Evolutionary conservation across 345 rosid genomes (phyloP).

Genomic region (Salix brachista): DNA sequence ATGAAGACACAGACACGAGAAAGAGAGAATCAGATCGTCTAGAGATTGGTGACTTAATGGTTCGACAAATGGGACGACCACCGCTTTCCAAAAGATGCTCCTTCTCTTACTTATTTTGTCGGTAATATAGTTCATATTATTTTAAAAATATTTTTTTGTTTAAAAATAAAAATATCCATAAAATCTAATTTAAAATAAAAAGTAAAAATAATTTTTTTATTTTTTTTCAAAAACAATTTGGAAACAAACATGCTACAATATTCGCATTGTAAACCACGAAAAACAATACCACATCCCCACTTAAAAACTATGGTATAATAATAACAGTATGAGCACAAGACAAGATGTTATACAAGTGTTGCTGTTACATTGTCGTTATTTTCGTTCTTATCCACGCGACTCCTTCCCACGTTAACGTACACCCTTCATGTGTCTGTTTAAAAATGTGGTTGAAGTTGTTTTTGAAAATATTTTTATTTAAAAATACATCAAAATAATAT

Average conservation of each 20-base stretch:
- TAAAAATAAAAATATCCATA: too few relatives aligned
- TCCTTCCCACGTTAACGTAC: not conserved
- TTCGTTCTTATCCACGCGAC: not conserved
- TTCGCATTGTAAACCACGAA: slow-evolving; percentile 44
- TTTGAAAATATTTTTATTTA: too few relatives aligned
- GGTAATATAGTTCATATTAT: too few relatives aligned
- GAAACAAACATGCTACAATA: not conserved
- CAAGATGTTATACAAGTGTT: not conserved
- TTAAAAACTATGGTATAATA: slow-evolving; percentile 8
- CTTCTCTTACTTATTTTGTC: slow-evolving; percentile 1
- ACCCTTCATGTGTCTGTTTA: not conserved
- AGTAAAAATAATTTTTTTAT: too few relatives aligned
- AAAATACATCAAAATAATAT: too few relatives aligned
- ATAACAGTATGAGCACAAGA: slow-evolving; percentile 38
- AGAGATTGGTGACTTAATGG: slow-evolving; percentile 56
- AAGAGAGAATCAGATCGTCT: slow-evolving; percentile 69
- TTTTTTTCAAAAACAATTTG: too few relatives aligned
- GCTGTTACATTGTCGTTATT: slow-evolving; percentile 13
- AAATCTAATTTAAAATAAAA: too few relatives aligned
- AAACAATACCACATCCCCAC: not conserved
- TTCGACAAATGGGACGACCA: slow-evolving; percentile 72
- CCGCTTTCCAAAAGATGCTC: slow-evolving; percentile 89
- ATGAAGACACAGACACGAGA: slow-evolving; percentile 5
- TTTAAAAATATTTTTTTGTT: too few relatives aligned
- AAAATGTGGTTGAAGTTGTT: rapidly evolving